Percentiles rank a stretch among this genome's conserved stretches.
Conservation (phyloP, 495 filamentous ascomycete species). For the Penicillium samsonianum region DNA sequence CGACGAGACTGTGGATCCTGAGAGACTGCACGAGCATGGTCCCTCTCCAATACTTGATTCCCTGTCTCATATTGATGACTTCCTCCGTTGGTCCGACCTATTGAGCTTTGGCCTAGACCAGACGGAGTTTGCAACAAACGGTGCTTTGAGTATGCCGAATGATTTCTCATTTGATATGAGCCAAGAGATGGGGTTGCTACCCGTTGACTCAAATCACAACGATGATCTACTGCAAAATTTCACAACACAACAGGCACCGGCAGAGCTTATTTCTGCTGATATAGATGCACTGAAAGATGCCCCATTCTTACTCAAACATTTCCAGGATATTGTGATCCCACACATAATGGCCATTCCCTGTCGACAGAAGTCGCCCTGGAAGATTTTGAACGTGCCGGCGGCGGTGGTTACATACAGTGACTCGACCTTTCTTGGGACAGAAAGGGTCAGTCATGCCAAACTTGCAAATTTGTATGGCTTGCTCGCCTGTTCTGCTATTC, state of each 20-base stretch:
- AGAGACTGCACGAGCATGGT: slow-evolving; percentile 15
- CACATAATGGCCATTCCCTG: slow-evolving; percentile 37
- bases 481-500: slow-evolving; percentile 34
- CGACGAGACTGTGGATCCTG: slow-evolving; percentile 6
- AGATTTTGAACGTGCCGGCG: slow-evolving; percentile 34
- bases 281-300: slow-evolving; percentile 28
- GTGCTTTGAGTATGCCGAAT: slow-evolving; percentile 22
- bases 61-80: slow-evolving; percentile 34
- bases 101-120: slow-evolving; percentile 34
- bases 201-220: not conserved
- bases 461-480: slow-evolving; percentile 37
- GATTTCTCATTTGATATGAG: slow-evolving; percentile 21
- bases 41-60: slow-evolving; percentile 30
- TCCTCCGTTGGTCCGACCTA: slow-evolving; percentile 39
- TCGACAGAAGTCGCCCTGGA: slow-evolving; percentile 37
- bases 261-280: slow-evolving; percentile 8
- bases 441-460: slow-evolving; percentile 33
- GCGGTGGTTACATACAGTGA: slow-evolving; percentile 37
- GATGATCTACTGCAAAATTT: slow-evolving; percentile 10
- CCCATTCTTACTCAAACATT: slow-evolving; percentile 34
- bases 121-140: slow-evolving; percentile 16
- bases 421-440: slow-evolving; percentile 32
- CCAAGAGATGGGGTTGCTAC: slow-evolving; percentile 13
- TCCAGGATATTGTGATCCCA: slow-evolving; percentile 35
- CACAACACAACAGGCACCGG: slow-evolving; percentile 15